Evolutionary conservation across 2,329 filamentous ascomycete species (phyloP), one percentile per base, ranked within the genome.

Genomic region (Fusarium sp.): DNA sequence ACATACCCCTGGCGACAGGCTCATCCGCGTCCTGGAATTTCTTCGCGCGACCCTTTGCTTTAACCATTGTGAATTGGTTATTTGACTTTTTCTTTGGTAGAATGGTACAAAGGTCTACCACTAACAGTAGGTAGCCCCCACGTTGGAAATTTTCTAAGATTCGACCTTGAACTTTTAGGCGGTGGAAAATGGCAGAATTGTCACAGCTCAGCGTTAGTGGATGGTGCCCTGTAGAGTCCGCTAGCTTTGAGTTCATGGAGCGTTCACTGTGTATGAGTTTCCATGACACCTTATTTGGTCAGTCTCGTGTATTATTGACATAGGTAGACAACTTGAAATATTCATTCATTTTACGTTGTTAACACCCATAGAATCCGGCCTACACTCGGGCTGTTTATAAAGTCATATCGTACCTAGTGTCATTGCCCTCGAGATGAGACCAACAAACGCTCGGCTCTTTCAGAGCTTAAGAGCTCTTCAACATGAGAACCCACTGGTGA

Each of bases 401-500:
- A 4, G 9, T 24, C 9, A 8, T 22, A 20, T 14, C 18, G 14
- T 16, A 20, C 22, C 16, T 42, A 15, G 8, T 34, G 12, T 29
- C 29, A 16, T 27, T 20, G 10, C n/a, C 49, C 24, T 59, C 64
- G 77, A 18, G 8, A 85, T 85, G 83, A 81, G 79, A 27, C 64
- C 78, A 58, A 79, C 81, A 34, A 55, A 77, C 29, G 64, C 75
- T 18, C 81, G 79, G 9, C 75, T 84, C 43, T 81, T 83, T 51
- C 80, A 77, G 49, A 66, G 68, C 20, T 44, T 74, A 20, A 73
- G 73, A 32, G 68, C 75, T 52, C 72, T 81, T 3, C 75, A 76
- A 42, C 95, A 98, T 90, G 95, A 97, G 73, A 98, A 97, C 73
- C 95, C 95, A 6, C 81, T 97, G 78, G 95, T 97, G 43, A 50